These are phyloP conservation scores for Suillus americanus DNA, from an alignment of 768 basidiomycete genomes.

Conservation along the genomic window DNA sequence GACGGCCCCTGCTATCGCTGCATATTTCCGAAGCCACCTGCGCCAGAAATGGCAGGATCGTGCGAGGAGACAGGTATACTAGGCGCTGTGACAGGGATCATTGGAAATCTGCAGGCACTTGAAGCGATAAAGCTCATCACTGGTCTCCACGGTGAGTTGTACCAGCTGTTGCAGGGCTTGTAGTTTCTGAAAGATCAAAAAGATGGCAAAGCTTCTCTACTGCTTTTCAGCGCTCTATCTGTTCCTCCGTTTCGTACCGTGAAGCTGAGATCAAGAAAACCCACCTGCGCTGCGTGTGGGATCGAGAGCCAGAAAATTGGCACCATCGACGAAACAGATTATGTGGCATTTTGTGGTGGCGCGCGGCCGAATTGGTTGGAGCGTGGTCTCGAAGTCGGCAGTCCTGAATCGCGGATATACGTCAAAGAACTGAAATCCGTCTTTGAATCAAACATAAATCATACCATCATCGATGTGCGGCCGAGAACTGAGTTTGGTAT, in stretches of 20 bases:
- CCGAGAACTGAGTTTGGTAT: conserved; percentile 82
- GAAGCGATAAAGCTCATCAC: conserved; percentile 82
- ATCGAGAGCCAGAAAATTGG: conserved; percentile 41
- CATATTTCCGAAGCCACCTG: conserved; percentile 81
- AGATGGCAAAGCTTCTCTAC: conserved; percentile 65
- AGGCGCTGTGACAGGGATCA: conserved; percentile 85
- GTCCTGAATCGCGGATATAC: conserved; percentile 41
- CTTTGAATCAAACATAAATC: conserved; percentile 30
- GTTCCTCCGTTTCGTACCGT: conserved; percentile 76
- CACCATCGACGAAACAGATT: conserved; percentile 62
- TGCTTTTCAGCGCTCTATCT: conserved; percentile 73
- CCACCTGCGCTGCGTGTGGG: conserved; percentile 78
- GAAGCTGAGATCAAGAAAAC: conserved; percentile 72
- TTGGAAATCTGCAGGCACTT: conserved; percentile 87
- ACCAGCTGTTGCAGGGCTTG: background rate
- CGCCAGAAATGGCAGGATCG: conserved; percentile 59
- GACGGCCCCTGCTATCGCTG: conserved; percentile 92
- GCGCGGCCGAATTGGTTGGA: conserved; percentile 62
- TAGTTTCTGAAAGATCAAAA: conserved; percentile 9
- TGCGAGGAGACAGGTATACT: conserved; percentile 91
- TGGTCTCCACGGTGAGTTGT: conserved; percentile 58
- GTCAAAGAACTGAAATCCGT: conserved; percentile 49
- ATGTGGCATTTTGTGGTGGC: conserved; percentile 87
- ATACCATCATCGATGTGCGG: conserved; percentile 74
- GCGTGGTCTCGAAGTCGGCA: conserved; percentile 46